phyloP scores from a whole-genome alignment of 352 stramenopile genomes.

The Phytophthora hibernalis region DNA sequence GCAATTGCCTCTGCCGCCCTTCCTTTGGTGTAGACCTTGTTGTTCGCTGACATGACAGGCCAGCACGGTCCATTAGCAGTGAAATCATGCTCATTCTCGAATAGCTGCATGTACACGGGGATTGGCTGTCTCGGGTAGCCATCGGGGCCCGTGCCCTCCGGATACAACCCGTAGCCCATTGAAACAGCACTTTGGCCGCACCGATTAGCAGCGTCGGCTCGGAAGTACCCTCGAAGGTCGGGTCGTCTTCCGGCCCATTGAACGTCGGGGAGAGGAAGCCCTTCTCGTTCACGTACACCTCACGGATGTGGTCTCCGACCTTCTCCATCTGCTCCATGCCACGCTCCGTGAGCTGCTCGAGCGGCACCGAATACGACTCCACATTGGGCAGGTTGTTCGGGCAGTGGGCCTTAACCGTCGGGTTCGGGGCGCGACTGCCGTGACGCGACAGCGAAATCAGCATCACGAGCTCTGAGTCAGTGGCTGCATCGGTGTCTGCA shows the following conservation, averaged over 20 bases:
- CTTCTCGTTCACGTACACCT: slow-evolving; percentile 74
- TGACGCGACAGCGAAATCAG: slow-evolving; percentile 78
- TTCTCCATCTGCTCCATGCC: slow-evolving; percentile 78
- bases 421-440: slow-evolving; percentile 76
- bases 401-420: slow-evolving; percentile 63
- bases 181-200: slow-evolving; percentile 78
- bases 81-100: slow-evolving; percentile 85
- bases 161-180: slow-evolving; percentile 75
- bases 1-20: slow-evolving; percentile 49
- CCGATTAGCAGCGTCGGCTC: slow-evolving; percentile 69
- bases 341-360: slow-evolving; percentile 76
- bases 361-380: slow-evolving; percentile 64
- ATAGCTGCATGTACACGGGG: slow-evolving; percentile 80
- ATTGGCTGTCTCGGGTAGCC: slow-evolving; percentile 72
- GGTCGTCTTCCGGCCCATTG: slow-evolving; percentile 57
- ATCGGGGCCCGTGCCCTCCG: slow-evolving; percentile 63
- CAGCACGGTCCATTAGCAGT: slow-evolving; percentile 75
- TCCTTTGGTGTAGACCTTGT: slow-evolving; percentile 50
- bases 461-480: slow-evolving; percentile 64
- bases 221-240: slow-evolving; percentile 82
- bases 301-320: slow-evolving; percentile 67
- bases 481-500: background rate
- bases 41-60: slow-evolving; percentile 60
- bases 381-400: slow-evolving; percentile 73
- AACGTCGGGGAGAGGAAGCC: slow-evolving; percentile 72